Evolutionary conservation across 2,329 filamentous ascomycete species (phyloP).

Genomic region (Bimuria novae-zelandiae): DNA sequence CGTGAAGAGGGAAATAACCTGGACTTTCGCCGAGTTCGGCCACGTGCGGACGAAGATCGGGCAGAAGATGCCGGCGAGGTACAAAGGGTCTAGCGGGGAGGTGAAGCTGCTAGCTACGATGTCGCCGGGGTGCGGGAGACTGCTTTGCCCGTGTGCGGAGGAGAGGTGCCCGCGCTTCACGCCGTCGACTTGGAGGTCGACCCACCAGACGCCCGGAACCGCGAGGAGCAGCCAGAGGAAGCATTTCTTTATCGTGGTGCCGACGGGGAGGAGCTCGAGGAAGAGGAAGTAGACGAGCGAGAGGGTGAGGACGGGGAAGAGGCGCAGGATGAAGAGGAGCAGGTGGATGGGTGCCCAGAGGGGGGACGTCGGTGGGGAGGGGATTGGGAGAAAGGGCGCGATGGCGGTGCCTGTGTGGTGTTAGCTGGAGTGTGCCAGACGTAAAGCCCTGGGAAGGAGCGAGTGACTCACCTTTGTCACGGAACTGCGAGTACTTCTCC

Average conservation of each 20-base stretch:
- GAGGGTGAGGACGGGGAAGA: slow-evolving; percentile 75
- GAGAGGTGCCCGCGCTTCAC: slow-evolving; percentile 68
- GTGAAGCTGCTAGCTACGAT: slow-evolving; percentile 91
- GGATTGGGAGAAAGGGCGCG: slow-evolving; percentile 88
- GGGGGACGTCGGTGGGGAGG: slow-evolving; percentile 64
- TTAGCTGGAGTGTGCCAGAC: slow-evolving; percentile 15
- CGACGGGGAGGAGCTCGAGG: slow-evolving; percentile 79
- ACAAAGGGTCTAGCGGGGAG: slow-evolving; percentile 89
- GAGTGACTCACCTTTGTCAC: slow-evolving; percentile 72
- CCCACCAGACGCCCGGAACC: slow-evolving; percentile 95
- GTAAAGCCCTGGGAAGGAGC: not conserved
- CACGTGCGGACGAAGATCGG: slow-evolving; percentile 90
- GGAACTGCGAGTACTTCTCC: slow-evolving; percentile 95
- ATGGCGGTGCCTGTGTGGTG: slow-evolving; percentile 80
- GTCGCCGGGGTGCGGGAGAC: slow-evolving; percentile 77
- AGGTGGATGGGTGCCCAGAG: slow-evolving; percentile 68
- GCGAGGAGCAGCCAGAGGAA: slow-evolving; percentile 85
- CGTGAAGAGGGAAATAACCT: slow-evolving; percentile 74
- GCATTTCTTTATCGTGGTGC: slow-evolving; percentile 73
- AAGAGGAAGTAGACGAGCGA: slow-evolving; percentile 75
- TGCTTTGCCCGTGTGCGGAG: slow-evolving; percentile 44
- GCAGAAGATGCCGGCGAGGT: slow-evolving; percentile 94
- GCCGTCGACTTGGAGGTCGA: slow-evolving; percentile 96
- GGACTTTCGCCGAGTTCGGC: slow-evolving; percentile 73
- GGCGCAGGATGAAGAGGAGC: slow-evolving; percentile 77